phyloP scores from a whole-genome alignment of 306 rosid genomes.

The Morella rubra region DNA sequence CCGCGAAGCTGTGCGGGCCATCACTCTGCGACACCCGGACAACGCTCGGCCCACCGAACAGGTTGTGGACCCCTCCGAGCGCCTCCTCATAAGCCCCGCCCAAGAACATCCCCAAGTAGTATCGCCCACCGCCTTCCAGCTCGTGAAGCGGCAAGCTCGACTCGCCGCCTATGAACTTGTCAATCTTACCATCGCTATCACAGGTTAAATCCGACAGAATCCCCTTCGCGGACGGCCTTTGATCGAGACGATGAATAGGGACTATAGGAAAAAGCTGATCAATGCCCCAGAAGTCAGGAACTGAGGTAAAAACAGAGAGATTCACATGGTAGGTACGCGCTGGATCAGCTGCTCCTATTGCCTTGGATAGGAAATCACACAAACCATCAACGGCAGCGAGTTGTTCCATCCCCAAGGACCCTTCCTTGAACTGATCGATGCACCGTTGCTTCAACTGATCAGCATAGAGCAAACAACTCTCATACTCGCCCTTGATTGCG shows the following conservation, averaged over 20 bases:
- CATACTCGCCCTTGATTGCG: slow-evolving; percentile 57
- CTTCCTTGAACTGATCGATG: slow-evolving; percentile 79
- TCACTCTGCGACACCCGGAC: slow-evolving; percentile 91
- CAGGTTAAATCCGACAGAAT: slow-evolving; percentile 84
- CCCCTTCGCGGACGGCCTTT: slow-evolving; percentile 64
- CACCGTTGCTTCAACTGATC: slow-evolving; percentile 72
- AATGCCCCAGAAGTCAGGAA: slow-evolving; percentile 87
- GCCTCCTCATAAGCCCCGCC: slow-evolving; percentile 99
- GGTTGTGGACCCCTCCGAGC: slow-evolving; percentile 91
- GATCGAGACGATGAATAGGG: slow-evolving; percentile 87
- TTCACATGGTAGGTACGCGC: slow-evolving; percentile 73
- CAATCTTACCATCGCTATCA: slow-evolving; percentile 93
- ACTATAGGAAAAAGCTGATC: slow-evolving; percentile 75
- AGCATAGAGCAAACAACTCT: slow-evolving; percentile 53
- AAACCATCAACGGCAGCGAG: slow-evolving; percentile 82
- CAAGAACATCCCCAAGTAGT: slow-evolving; percentile 95
- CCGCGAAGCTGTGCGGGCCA: slow-evolving; percentile 90
- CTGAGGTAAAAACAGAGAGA: slow-evolving; percentile 79
- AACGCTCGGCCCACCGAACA: slow-evolving; percentile 88
- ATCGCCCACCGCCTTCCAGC: slow-evolving; percentile 52
- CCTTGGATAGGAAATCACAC: slow-evolving; percentile 65
- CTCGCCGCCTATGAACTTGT: slow-evolving; percentile 82
- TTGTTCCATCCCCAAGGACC: slow-evolving; percentile 69
- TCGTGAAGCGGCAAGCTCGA: slow-evolving; percentile 84
- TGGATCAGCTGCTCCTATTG: slow-evolving; percentile 55